phyloP scores from a whole-genome alignment of 257 asterid species.

The Plantago major region DNA sequence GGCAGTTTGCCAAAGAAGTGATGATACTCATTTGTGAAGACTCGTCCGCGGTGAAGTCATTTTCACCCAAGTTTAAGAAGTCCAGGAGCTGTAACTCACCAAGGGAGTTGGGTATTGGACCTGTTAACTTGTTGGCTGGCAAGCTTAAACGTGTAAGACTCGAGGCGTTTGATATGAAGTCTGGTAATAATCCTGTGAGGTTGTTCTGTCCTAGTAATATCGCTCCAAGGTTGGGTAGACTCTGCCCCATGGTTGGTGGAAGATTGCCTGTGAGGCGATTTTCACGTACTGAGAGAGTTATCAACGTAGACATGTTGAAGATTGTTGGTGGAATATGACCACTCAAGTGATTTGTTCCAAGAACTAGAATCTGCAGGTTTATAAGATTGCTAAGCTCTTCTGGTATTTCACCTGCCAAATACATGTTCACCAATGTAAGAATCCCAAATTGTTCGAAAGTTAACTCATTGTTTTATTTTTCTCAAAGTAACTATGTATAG shows the following conservation, averaged over 20 bases:
- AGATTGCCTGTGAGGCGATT: constrained; percentile 10
- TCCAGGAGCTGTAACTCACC: constrained; percentile 24
- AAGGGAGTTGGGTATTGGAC: constrained; percentile 30
- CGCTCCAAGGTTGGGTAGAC: constrained; percentile 22
- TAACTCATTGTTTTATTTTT: too few species aligned
- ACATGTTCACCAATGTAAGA: background rate
- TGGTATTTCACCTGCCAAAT: constrained; percentile 1
- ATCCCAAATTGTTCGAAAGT: too few species aligned
- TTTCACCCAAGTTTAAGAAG: constrained; percentile 22
- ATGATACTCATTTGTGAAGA: constrained; percentile 19
- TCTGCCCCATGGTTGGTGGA: constrained; percentile 21
- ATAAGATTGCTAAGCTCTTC: constrained; percentile 1
- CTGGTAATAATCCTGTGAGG: constrained; percentile 22
- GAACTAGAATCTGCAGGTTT: constrained; percentile 10
- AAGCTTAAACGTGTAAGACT: constrained; percentile 12
- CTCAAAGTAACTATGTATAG: background rate
- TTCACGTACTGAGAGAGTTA: constrained; percentile 1
- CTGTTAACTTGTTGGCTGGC: constrained; percentile 15
- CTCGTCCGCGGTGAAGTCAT: constrained; percentile 22
- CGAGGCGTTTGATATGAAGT: constrained; percentile 24
- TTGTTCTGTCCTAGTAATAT: constrained; percentile 16
- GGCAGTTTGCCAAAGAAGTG: constrained; percentile 25
- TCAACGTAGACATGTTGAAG: constrained; percentile 8
- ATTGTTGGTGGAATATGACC: constrained; percentile 3
- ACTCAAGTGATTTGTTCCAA: constrained; percentile 8